A percentile compares a stretch with the other conserved stretches of the same genome.
These are phyloP conservation scores for Cercospora sp. DNA, from an alignment of 2,329 filamentous ascomycete genomes.

Conservation along the genomic window DNA sequence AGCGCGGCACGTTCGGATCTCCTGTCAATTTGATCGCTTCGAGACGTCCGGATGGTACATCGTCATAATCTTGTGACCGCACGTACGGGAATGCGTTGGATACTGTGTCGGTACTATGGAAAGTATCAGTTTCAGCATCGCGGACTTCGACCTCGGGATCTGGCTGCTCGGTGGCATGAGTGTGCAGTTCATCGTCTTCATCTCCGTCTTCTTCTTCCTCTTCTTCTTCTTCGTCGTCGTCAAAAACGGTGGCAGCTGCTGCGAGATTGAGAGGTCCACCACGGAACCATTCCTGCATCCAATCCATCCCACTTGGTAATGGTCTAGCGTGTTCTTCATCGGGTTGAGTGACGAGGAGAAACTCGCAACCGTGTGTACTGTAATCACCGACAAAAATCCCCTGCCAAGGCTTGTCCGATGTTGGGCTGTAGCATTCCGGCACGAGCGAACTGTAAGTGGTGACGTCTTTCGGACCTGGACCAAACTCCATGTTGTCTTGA, in stretches of 20 bases:
- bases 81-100: slow-evolving; percentile 25
- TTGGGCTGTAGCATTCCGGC: slow-evolving; percentile 74
- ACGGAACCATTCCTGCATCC: slow-evolving; percentile 36
- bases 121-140: background rate
- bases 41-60: slow-evolving; percentile 64
- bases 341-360: slow-evolving; percentile 76
- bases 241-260: background rate
- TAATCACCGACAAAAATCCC: slow-evolving; percentile 95
- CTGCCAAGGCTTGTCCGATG: slow-evolving; percentile 74
- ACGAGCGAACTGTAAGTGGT: slow-evolving; percentile 72
- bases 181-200: background rate
- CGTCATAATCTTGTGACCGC: slow-evolving; percentile 6
- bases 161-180: background rate
- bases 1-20: slow-evolving; percentile 84
- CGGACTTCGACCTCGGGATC: background rate
- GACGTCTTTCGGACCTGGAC: slow-evolving; percentile 53
- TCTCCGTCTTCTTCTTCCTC: background rate
- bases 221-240: slow-evolving; percentile 8
- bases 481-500: slow-evolving; percentile 25
- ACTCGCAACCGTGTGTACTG: slow-evolving; percentile 83
- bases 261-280: slow-evolving; percentile 22
- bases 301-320: slow-evolving; percentile 42
- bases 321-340: slow-evolving; percentile 48
- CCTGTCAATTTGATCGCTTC: slow-evolving; percentile 90
- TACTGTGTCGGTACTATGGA: slow-evolving; percentile 41